Evolutionary conservation across 106 monocot genomes (phyloP), one percentile per base, ranked within the genome.

Genomic region (Dactylorhiza incarnata): DNA sequence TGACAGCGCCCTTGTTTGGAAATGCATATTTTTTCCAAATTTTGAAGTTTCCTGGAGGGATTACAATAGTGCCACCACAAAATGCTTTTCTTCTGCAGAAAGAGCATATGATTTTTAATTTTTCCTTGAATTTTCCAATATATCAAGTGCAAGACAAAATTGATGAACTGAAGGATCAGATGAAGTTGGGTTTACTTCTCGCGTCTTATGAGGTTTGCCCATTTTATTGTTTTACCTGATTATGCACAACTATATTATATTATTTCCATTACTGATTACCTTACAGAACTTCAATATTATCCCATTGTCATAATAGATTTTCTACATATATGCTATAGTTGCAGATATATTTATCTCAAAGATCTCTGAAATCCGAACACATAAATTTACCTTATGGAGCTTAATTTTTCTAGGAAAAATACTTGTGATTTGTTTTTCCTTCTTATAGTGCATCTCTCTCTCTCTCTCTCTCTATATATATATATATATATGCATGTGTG

Each of bases 81-180:
- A 88, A 43, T 83, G 97, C 74, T 54, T 99, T 94, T 82, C 89
- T 82, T 83, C 77, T 94, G 77, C 93, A 94, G 89, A 91, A 91
- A 72, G 79, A 78, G 24, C 74, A 89, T 52, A 75, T 78, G 20
- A 82, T 86, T 62, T 99, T 99, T 61, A 99, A 94, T 82, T 99
- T 99, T 76, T 85, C 84, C 17, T 76, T 97, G 69, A 97, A 93
- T 82, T 91, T 89, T 14, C 81, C 96, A 46, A 93, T 93, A 48
- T 75, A 78, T 77, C 76, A 82, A 83, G 85, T 97, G 17, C 67
- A 87, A 86, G 72, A 83, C 25, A 90, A 88, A 78, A 54, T 89
- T 12, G 71, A 61, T 49, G 84, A 94, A 56, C 76, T 99, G 79
- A 91, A 89, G 82, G 83, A 85, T 5, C 97, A 99, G 79, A 87